Evolutionary conservation across 2,329 filamentous ascomycete species (phyloP), one percentile per base, ranked within the genome.

Genomic region (Colletotrichum cereale): DNA sequence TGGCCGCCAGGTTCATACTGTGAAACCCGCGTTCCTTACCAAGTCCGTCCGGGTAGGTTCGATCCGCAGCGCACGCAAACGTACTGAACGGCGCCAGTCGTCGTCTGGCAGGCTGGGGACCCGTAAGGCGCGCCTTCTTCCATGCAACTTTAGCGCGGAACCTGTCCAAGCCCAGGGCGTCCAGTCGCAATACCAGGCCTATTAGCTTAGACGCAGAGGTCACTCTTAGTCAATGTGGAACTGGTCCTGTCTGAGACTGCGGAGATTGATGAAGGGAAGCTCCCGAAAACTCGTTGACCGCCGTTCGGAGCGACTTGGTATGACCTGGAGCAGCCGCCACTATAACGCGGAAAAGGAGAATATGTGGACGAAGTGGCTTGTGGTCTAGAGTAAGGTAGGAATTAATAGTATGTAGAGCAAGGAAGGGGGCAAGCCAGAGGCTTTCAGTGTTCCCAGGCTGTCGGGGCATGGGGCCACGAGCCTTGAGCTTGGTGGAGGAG

Each of bases 201-300:
- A 63, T 68, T 8, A 67, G 65, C 58, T 71, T 44, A 21, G 52
- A 38, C 55, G 31, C 16, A 63, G 36, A 63, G 68, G 68, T 68
- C 65, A 71, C 65, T 63, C 57, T 48, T 52, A 60, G 58, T 60
- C 44, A 58, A 63, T 68, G 65, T 60, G 65, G 58, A 53, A 62
- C 68, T 62, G 65, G 44, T 68, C 68, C 68, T 71, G 68, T 68
- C 65, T 68, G 60, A 64, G 65, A 63, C 53, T 66, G 65, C 52
- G 58, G 68, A 64, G 57, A 68, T 71, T 71, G 67, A 67, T 48
- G 50, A 57, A 52, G 34, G 40, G 34, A 68, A 58, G 42, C 52
- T 34, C 34, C 42, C 52, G 34, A 52, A 47, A 55, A 29, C 44
- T 31, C 48, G 42, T 67, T 34, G 52, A 38, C 36, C 65, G 38